Evolutionary conservation across 78 protist species (phyloP).

Genomic region (Dictyostelium discoideum): DNA sequence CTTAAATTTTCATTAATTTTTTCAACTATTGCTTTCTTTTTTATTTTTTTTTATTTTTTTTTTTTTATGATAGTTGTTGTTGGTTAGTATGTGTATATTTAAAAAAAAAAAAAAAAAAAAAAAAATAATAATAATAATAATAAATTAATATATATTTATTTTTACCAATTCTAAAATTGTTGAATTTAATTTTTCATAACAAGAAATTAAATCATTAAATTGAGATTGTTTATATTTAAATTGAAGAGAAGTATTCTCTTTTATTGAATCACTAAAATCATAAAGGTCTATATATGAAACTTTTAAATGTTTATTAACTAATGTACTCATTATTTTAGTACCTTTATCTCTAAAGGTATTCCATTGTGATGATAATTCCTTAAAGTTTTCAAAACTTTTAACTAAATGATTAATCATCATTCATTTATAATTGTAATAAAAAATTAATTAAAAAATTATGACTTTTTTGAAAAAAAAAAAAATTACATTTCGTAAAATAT

Average conservation of each 20-base stretch:
- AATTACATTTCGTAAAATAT: neutral
- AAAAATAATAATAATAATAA: no score
- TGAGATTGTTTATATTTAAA: conserved; percentile 8
- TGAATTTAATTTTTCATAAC: conserved; percentile 24
- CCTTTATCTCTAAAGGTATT: conserved; percentile 61
- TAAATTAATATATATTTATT: no score
- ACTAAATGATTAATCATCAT: conserved; percentile 6
- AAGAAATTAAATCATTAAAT: neutral
- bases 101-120: no score
- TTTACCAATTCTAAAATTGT: conserved; percentile 38
- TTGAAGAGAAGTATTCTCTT: conserved; percentile 8
- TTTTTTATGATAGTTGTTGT: no score
- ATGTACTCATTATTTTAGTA: conserved; percentile 7
- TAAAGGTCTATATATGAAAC: neutral
- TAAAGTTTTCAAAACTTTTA: conserved; percentile 8
- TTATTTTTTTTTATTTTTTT: neutral
- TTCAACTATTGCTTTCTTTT: neutral
- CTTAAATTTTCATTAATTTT: neutral
- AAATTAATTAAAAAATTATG: neutral
- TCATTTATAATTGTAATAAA: neutral
- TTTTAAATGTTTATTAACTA: conserved; percentile 37
- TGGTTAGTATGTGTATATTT: neutral
- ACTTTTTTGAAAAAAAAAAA: neutral
- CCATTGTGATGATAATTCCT: conserved; percentile 66
- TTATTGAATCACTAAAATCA: neutral